phyloP scores from a whole-genome alignment of 2,329 filamentous ascomycete species.

The Teratosphaeria pseudoeucalypti region DNA sequence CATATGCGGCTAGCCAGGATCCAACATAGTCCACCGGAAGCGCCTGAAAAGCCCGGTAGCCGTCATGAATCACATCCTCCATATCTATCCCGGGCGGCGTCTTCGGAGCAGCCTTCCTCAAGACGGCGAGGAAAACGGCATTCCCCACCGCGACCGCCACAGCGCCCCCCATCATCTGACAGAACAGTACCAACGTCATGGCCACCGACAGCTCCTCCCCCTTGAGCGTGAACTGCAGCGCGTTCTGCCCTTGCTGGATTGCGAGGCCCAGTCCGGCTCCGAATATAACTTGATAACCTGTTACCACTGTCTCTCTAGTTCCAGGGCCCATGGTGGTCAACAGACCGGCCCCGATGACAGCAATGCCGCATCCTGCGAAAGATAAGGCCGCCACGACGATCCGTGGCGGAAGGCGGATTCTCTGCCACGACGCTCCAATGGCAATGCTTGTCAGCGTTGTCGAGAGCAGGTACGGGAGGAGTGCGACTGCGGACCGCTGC shows the following conservation, averaged over 20 bases:
- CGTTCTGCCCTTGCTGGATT: not conserved
- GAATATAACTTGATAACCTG: not conserved
- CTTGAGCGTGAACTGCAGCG: not conserved
- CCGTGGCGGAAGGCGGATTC: not conserved
- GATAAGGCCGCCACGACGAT: not conserved
- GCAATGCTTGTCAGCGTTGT: not conserved
- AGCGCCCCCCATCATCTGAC: not conserved
- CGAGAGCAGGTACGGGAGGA: not conserved
- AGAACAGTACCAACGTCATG: not conserved
- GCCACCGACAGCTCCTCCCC: not conserved
- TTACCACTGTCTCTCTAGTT: not conserved
- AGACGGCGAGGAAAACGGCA: not conserved
- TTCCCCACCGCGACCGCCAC: not conserved
- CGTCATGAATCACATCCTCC: not conserved
- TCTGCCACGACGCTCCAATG: not conserved
- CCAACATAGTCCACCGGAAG: not conserved
- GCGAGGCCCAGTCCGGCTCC: not conserved
- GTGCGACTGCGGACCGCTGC: not conserved
- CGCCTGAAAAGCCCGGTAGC: not conserved
- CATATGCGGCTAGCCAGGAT: not conserved
- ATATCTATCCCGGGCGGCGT: not conserved
- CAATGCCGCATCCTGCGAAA: not conserved
- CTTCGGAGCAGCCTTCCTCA: not conserved
- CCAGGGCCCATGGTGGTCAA: not conserved
- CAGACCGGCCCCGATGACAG: not conserved